Percentiles rank a stretch among this genome's conserved stretches.
These are phyloP conservation scores for Hamamelis virginiana DNA, from an alignment of 164 flowering plant genomes.

Conservation along the genomic window DNA sequence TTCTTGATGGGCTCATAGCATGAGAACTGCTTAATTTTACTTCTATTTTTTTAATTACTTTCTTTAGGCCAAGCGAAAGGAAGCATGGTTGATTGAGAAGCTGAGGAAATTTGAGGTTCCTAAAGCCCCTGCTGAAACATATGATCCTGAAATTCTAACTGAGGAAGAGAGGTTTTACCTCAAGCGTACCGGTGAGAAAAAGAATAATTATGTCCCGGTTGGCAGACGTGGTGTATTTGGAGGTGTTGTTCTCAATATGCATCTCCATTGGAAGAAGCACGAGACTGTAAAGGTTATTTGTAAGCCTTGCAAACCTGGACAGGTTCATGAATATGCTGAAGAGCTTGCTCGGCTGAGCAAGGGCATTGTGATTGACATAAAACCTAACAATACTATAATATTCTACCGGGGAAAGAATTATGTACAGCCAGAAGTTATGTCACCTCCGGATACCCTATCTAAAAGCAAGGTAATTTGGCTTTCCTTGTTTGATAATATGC, in stretches of 20 bases:
- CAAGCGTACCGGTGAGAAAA: slow-evolving; percentile 90
- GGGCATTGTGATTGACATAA: slow-evolving; percentile 81
- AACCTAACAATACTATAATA: slow-evolving; percentile 64
- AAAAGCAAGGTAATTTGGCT: slow-evolving; percentile 77
- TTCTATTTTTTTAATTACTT: slow-evolving; percentile 4
- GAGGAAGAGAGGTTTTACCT: slow-evolving; percentile 87
- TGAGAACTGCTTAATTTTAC: background rate
- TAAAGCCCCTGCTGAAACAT: slow-evolving; percentile 52
- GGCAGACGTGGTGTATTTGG: slow-evolving; percentile 97
- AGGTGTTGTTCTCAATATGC: slow-evolving; percentile 97
- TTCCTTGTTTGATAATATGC: no score
- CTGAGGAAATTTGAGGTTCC: slow-evolving; percentile 72
- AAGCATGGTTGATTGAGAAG: slow-evolving; percentile 90
- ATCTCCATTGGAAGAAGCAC: slow-evolving; percentile 94
- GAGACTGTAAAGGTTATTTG: slow-evolving; percentile 88
- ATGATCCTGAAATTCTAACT: slow-evolving; percentile 90
- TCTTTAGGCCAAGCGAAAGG: slow-evolving; percentile 79
- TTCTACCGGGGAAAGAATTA: slow-evolving; percentile 92
- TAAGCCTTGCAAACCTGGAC: slow-evolving; percentile 87
- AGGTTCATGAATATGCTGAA: slow-evolving; percentile 76
- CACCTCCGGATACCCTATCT: slow-evolving; percentile 82
- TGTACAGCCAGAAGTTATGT: slow-evolving; percentile 83
- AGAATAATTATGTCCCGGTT: slow-evolving; percentile 83
- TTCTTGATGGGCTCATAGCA: no score
- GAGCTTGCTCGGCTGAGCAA: slow-evolving; percentile 81